These are phyloP conservation scores for Cystobasidium pallidum DNA, from an alignment of 1,284 basidiomycete species.

Conservation along the genomic window DNA sequence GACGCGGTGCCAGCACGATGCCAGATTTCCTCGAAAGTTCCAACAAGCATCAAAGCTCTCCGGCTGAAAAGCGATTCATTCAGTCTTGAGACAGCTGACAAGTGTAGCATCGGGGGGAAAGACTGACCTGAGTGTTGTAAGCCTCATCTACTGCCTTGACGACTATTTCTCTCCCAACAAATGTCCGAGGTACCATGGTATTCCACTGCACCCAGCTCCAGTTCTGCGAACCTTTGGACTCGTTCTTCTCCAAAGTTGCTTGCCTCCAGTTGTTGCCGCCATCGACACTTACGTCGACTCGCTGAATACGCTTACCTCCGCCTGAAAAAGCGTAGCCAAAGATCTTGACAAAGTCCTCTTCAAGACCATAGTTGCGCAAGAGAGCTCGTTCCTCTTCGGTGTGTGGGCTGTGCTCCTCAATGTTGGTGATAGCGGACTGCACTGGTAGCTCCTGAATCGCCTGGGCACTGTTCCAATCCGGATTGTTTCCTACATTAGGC, in stretches of 20 bases:
- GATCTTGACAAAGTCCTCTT: constrained; percentile 41
- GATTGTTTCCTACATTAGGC: constrained; percentile 35
- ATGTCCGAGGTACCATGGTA: constrained; percentile 28
- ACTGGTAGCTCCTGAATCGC: constrained; percentile 42
- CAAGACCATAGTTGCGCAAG: constrained; percentile 37
- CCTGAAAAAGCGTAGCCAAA: constrained; percentile 39
- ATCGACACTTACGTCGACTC: constrained; percentile 41
- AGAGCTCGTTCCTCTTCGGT: constrained; percentile 35
- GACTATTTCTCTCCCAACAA: constrained; percentile 41
- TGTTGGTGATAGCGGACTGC: constrained; percentile 34
- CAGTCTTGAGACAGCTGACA: too few relatives aligned
- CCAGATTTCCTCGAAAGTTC: constrained; percentile 38
- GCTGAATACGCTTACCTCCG: constrained; percentile 32
- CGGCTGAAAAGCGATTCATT: too few relatives aligned
- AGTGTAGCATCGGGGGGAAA: background rate
- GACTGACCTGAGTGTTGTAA: constrained; percentile 39
- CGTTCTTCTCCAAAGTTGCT: constrained; percentile 33
- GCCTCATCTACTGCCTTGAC: constrained; percentile 39
- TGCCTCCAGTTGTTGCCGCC: constrained; percentile 38
- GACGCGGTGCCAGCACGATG: constrained; percentile 32
- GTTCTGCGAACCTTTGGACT: constrained; percentile 28
- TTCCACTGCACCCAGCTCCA: constrained; percentile 43
- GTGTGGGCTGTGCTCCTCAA: constrained; percentile 34
- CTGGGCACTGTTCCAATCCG: constrained; percentile 28
- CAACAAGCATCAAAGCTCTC: constrained; percentile 30